phyloP scores from a whole-genome alignment of 2,329 filamentous ascomycete genomes.

The Monosporascus sp. region DNA sequence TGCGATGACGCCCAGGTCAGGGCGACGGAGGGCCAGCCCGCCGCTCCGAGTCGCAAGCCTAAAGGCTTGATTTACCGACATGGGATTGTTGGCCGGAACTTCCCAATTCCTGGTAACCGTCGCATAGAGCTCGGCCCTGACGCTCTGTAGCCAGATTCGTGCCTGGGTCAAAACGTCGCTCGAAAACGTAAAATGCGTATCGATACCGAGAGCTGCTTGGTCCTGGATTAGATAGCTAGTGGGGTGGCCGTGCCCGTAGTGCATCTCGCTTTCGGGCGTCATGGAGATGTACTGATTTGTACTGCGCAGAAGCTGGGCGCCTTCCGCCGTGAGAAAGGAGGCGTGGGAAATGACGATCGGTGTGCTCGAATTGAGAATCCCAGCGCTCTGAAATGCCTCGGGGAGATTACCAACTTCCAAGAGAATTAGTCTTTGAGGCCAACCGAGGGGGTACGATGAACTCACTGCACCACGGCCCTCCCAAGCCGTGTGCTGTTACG shows the following conservation, averaged over 20 bases:
- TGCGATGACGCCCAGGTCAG: conserved; percentile 43
- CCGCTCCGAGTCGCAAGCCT: conserved; percentile 49
- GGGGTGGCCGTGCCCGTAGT: conserved; percentile 50
- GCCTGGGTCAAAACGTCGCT: conserved; percentile 48
- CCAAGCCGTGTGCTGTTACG: conserved; percentile 40
- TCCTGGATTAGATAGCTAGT: conserved; percentile 40
- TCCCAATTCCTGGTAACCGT: conserved; percentile 34
- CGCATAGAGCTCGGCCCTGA: conserved; percentile 34
- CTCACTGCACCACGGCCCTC: conserved; percentile 34
- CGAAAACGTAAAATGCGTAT: conserved; percentile 50
- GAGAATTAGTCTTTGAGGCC: background rate
- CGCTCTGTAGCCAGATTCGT: conserved; percentile 48
- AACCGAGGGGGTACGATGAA: background rate
- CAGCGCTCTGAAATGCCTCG: conserved; percentile 29
- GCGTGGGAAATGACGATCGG: conserved; percentile 51
- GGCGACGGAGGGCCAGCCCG: conserved; percentile 43
- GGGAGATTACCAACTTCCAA: conserved; percentile 32
- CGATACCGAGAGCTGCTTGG: conserved; percentile 48
- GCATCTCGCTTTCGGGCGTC: conserved; percentile 55
- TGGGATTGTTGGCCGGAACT: conserved; percentile 43
- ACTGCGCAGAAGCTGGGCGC: conserved; percentile 37
- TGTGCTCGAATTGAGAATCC: conserved; percentile 37
- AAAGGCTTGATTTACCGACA: conserved; percentile 52
- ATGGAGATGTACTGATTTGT: conserved; percentile 51
- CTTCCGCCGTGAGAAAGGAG: conserved; percentile 35